Evolutionary conservation across 2,329 filamentous ascomycete genomes (phyloP).

Genomic region (Raffaelea deltoideospora): DNA sequence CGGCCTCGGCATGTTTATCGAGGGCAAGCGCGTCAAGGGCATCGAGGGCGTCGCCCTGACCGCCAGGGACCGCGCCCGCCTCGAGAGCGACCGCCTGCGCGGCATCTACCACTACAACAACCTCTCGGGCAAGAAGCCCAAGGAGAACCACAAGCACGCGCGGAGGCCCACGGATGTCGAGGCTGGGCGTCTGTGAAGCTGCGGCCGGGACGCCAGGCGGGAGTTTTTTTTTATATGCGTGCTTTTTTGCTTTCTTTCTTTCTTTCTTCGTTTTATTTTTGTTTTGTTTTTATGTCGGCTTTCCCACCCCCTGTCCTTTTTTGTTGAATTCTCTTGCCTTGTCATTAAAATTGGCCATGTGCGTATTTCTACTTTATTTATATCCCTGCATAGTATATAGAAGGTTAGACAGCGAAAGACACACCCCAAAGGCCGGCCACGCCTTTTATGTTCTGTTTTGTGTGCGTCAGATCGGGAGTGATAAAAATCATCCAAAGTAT

Average conservation of each 20-base stretch:
- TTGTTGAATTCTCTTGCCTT: background rate
- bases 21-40: conserved; percentile 56
- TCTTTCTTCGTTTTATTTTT: background rate
- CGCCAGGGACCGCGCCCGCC: conserved; percentile 33
- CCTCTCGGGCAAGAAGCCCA: conserved; percentile 34
- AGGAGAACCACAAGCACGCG: no score
- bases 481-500: no score
- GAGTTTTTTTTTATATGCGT: background rate
- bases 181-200: background rate
- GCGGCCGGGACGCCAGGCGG: background rate
- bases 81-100: conserved; percentile 35
- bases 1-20: conserved; percentile 54
- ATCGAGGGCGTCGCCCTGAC: conserved; percentile 56
- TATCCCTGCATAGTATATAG: no score
- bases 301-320: background rate
- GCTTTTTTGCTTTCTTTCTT: background rate
- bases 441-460: no score
- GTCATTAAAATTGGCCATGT: no score
- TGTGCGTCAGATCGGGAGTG: no score
- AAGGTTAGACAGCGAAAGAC: no score
- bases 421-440: no score
- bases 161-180: no score
- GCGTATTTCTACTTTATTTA: no score
- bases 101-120: conserved; percentile 46
- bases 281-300: background rate